Conservation (phyloP, 2,329 filamentous ascomycete genomes). For the Ophiocordyceps australis region DNA sequence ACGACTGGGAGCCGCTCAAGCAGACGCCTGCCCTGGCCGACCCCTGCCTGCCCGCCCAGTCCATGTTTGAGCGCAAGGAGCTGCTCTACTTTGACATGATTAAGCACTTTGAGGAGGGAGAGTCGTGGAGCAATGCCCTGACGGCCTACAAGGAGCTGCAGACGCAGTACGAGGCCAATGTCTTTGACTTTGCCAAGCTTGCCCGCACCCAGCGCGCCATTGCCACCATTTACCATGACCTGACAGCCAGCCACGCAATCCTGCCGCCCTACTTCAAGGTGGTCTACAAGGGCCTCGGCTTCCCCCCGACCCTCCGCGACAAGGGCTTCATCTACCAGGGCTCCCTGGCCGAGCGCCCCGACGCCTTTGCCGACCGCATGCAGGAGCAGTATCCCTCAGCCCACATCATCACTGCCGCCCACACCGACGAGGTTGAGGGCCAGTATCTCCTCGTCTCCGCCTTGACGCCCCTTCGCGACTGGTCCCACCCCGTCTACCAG, state of each 20-base stretch:
- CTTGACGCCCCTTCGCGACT: conserved; percentile 66
- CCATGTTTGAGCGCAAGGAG: conserved; percentile 84
- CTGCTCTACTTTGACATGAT: conserved; percentile 88
- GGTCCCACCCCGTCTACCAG: conserved; percentile 71
- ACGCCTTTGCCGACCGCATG: conserved; percentile 77
- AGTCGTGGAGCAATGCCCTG: conserved; percentile 80
- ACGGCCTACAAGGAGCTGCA: conserved; percentile 82
- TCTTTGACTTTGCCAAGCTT: conserved; percentile 84
- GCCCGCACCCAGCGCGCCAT: conserved; percentile 80
- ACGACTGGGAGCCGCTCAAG: conserved; percentile 69
- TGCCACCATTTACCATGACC: conserved; percentile 77
- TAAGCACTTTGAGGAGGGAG: conserved; percentile 84
- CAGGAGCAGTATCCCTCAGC: conserved; percentile 79
- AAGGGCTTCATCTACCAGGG: conserved; percentile 91
- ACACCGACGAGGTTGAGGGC: conserved; percentile 68
- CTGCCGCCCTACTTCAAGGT: conserved; percentile 85
- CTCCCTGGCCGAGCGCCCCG: conserved; percentile 54
- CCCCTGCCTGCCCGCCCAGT: conserved; percentile 65
- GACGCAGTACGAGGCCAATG: conserved; percentile 73
- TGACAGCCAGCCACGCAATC: conserved; percentile 62
- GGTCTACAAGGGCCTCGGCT: conserved; percentile 75
- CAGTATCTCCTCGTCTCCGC: conserved; percentile 75
- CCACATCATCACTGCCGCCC: conserved; percentile 53
- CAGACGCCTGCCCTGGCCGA: conserved; percentile 49
- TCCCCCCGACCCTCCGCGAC: conserved; percentile 62